Evolutionary conservation across 2,329 filamentous ascomycete genomes (phyloP).

Genomic region (Drechslerella coelobrocha): DNA sequence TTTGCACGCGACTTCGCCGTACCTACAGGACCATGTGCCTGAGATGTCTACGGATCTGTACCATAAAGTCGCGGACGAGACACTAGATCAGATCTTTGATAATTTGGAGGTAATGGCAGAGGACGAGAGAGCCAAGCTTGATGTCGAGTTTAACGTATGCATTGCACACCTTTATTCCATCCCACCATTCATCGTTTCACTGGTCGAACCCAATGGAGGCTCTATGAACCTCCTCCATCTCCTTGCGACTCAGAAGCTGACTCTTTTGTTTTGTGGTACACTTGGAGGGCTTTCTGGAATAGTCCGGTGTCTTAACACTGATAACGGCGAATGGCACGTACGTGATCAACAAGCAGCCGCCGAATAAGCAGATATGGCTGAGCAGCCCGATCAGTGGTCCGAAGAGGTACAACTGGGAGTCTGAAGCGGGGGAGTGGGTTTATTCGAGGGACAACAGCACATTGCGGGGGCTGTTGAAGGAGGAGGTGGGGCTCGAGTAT

Average conservation of each 20-base stretch:
- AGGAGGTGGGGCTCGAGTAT: constrained; percentile 76
- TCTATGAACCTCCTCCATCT: constrained; percentile 11
- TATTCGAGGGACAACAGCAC: constrained; percentile 83
- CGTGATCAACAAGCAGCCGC: constrained; percentile 97
- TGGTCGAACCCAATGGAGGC: background rate
- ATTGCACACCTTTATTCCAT: background rate
- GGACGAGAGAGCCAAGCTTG: constrained; percentile 69
- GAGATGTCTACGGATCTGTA: constrained; percentile 44
- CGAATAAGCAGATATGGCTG: constrained; percentile 97
- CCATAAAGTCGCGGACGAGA: constrained; percentile 50
- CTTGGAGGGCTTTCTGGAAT: constrained; percentile 29
- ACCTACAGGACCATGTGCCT: background rate
- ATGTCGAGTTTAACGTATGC: constrained; percentile 87
- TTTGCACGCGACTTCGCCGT: constrained; percentile 6
- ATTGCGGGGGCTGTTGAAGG: constrained; percentile 73
- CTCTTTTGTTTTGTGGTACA: constrained; percentile 16
- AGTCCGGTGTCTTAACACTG: constrained; percentile 88
- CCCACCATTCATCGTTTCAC: constrained; percentile 4
- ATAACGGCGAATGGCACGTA: constrained; percentile 76
- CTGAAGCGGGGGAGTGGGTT: constrained; percentile 75
- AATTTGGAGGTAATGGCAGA: constrained; percentile 78
- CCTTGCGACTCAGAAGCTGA: constrained; percentile 7
- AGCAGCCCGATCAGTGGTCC: constrained; percentile 89
- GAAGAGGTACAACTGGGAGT: constrained; percentile 91
- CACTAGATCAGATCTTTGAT: constrained; percentile 63